Percentiles rank a stretch among this genome's conserved stretches.
phyloP scores from a whole-genome alignment of 2,329 filamentous ascomycete genomes.

The Diaporthe velutina region DNA sequence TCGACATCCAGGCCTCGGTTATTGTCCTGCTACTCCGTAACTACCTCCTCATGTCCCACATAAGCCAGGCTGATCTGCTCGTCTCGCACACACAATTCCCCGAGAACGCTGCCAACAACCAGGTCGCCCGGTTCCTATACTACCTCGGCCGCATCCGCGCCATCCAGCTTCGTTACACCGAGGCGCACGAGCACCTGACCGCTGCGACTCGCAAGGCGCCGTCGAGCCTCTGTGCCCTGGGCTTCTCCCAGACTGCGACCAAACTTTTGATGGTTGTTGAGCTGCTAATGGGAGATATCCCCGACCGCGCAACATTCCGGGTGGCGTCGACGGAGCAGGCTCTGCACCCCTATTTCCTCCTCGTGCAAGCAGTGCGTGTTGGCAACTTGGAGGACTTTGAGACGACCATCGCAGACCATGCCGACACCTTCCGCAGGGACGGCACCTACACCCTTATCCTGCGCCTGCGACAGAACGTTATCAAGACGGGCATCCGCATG shows the following conservation, averaged over 20 bases:
- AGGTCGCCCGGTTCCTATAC: constrained; percentile 97
- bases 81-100: constrained; percentile 97
- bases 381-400: constrained; percentile 95
- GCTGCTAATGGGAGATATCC: constrained; percentile 98
- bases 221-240: constrained; percentile 87
- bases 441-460: constrained; percentile 96
- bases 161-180: constrained; percentile 96
- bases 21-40: constrained; percentile 95
- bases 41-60: constrained; percentile 96
- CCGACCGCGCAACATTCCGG: constrained; percentile 93
- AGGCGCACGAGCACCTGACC: constrained; percentile 93
- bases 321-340: constrained; percentile 88
- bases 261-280: constrained; percentile 98
- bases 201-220: constrained; percentile 96
- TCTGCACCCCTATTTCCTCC: constrained; percentile 91
- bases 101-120: constrained; percentile 94
- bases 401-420: constrained; percentile 84
- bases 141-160: constrained; percentile 97
- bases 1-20: constrained; percentile 96
- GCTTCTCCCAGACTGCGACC: constrained; percentile 95
- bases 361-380: constrained; percentile 96
- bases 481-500: constrained; percentile 99
- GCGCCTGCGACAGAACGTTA: constrained; percentile 96
- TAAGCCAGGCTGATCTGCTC: constrained; percentile 94
- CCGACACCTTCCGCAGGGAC: constrained; percentile 89